A percentile compares a stretch with the other conserved stretches of the same genome.
phyloP scores from a whole-genome alignment of 2,329 filamentous ascomycete species.

The Sporothrix sp. region DNA sequence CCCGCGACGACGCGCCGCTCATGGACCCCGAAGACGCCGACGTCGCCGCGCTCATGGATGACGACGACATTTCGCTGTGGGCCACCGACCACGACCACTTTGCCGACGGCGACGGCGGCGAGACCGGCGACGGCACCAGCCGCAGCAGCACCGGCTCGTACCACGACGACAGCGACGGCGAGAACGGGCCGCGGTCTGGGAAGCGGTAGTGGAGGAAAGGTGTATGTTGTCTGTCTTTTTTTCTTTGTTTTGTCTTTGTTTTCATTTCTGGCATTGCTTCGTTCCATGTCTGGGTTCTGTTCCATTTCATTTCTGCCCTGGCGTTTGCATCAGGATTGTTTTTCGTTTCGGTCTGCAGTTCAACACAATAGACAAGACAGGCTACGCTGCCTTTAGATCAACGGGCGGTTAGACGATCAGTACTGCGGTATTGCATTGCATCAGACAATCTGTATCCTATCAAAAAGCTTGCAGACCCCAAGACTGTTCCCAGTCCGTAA shows the following conservation, averaged over 20 bases:
- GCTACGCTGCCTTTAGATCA: neutral
- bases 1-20: constrained; percentile 19
- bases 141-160: neutral
- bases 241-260: neutral
- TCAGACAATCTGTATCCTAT: constrained; percentile 1
- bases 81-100: constrained; percentile 33
- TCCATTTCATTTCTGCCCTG: neutral
- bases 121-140: neutral
- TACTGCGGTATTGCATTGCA: neutral
- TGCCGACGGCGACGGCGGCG: constrained; percentile 21
- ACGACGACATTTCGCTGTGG: constrained; percentile 52
- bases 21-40: constrained; percentile 33
- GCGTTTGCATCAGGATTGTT: neutral
- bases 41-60: constrained; percentile 46
- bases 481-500: too few species aligned
- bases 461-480: neutral
- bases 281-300: neutral
- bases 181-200: neutral
- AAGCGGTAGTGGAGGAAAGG: neutral
- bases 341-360: neutral
- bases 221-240: neutral
- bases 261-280: neutral
- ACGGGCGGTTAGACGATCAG: neutral
- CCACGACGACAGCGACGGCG: constrained; percentile 13
- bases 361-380: neutral